Evolutionary conservation across 2,329 filamentous ascomycete genomes (phyloP).

Genomic region (Ceratocystis smalleyi): DNA sequence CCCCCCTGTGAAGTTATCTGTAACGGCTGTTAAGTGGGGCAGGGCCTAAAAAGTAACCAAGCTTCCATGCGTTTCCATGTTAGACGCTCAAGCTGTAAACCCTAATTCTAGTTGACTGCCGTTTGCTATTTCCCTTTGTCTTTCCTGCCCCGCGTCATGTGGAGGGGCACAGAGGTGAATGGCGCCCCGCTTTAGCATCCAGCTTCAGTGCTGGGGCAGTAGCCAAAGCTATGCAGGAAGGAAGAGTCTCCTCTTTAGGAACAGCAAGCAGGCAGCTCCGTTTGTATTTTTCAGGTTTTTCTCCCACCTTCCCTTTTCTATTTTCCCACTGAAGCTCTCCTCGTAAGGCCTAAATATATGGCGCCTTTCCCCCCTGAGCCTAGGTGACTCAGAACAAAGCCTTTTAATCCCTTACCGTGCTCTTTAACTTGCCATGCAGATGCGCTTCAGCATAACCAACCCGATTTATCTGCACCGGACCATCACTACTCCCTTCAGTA

Average conservation of each 20-base stretch:
- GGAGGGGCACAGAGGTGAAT: neutral
- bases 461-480: constrained; percentile 1
- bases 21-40: neutral
- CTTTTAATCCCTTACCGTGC: neutral
- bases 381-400: constrained; percentile 12
- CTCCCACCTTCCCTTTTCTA: neutral
- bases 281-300: neutral
- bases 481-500: neutral
- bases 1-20: neutral
- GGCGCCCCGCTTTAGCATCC: neutral
- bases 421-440: neutral
- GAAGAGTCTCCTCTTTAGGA: neutral
- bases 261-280: neutral
- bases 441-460: constrained; percentile 7
- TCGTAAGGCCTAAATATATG: neutral
- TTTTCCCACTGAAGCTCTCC: neutral
- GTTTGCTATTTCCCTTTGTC: too few species aligned
- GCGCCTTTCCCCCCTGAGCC: neutral
- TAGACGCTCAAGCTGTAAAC: neutral
- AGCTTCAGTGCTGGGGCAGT: neutral
- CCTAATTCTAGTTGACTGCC: neutral
- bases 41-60: neutral
- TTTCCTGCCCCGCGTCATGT: neutral
- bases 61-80: neutral
- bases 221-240: neutral